Evolutionary conservation across 2,329 filamentous ascomycete species (phyloP), one percentile per base, ranked within the genome.

Genomic region (Plenodomus lindquistii): DNA sequence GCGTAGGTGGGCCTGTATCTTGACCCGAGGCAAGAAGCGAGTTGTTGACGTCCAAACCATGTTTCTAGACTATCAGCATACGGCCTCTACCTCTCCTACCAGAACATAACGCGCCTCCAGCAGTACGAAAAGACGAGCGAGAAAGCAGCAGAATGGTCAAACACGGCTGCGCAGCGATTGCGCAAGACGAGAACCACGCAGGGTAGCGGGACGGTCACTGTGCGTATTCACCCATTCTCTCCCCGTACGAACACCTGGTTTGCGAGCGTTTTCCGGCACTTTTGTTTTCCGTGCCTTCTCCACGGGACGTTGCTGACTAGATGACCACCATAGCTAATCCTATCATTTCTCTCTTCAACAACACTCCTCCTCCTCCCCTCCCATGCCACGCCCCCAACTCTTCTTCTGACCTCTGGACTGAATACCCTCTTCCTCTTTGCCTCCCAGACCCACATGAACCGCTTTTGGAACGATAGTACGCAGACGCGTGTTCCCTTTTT

Each of bases 81-180:
- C 57, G 61, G 54, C 18, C 59, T 72, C 13, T 60, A 60, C 52
- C 61, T 67, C 35, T 67, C 65, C 18, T 70, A 69, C 55, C 51
- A 62, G 27, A 70, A 67, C 59, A 72, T 74, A 45, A 64, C 62
- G 6, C 68, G 65, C 13, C 60, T 74, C 1, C 67, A 62, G 24
- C 48, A 62, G 19, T 74, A 72, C 55, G 71, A 74, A 40, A 27
- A 54, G n/a, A 50, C 63, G 37, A 60, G 60, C 38, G 59, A 73
- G 34, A 71, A 69, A 37, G 70, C 69, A 1, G 71, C 72, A 38
- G 59, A 73, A 55, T 73, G 66, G 62, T 70, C 65, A 2, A 59
- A 59, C 21, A 68, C 61, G 0, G 70, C 65, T 0, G 68, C 66
- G 0, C 48, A 70, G 17, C 58, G 67, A 7, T 52, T 74, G 35